These are phyloP conservation scores for Postia placenta DNA, from an alignment of 768 basidiomycete species.

Conservation along the genomic window DNA sequence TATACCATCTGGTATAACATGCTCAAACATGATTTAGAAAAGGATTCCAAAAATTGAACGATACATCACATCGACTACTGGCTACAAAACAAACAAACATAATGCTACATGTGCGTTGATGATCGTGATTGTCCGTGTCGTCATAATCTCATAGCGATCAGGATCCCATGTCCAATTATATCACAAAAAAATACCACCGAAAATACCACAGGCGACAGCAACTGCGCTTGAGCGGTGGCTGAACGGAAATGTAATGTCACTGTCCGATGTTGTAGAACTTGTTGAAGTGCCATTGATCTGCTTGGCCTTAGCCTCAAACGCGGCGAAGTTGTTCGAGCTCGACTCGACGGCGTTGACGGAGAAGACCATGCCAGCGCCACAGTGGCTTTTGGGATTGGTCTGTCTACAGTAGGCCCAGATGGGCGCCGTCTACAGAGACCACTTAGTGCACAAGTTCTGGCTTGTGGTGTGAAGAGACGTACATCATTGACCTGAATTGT, in stretches of 20 bases:
- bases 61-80: no score
- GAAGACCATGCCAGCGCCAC: slow-evolving; percentile 57
- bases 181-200: neutral
- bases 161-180: neutral
- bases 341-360: slow-evolving; percentile 45
- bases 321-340: slow-evolving; percentile 46
- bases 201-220: neutral
- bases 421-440: slow-evolving; percentile 39
- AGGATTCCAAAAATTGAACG: no score
- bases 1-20: no score
- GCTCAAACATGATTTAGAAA: no score
- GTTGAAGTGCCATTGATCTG: slow-evolving; percentile 7
- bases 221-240: neutral
- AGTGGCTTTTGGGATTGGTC: slow-evolving; percentile 41
- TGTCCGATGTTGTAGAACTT: neutral
- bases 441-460: neutral
- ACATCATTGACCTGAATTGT: slow-evolving; percentile 48
- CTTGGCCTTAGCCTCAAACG: slow-evolving; percentile 34
- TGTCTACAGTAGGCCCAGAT: slow-evolving; percentile 58
- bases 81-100: no score
- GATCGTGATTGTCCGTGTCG: no score
- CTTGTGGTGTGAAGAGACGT: slow-evolving; percentile 12
- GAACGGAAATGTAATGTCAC: neutral
- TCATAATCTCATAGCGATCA: no score
- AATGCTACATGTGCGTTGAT: neutral